Evolutionary conservation across 1,139 yeast genomes (phyloP).

Genomic region (Meyerozyma carpophila): DNA sequence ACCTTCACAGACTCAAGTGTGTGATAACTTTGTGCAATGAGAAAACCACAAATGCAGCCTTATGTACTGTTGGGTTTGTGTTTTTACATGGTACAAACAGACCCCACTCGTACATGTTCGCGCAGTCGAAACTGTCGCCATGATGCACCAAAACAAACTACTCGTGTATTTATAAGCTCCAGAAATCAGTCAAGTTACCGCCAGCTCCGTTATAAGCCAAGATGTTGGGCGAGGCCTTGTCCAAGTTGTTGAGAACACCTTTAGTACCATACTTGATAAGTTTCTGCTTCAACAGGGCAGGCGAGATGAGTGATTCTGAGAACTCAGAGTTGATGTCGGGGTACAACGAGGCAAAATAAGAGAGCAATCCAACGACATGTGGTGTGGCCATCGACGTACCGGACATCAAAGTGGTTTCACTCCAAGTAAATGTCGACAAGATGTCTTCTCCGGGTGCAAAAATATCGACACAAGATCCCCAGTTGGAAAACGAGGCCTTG

Average conservation of each 20-base stretch:
- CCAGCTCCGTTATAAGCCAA: constrained; percentile 24
- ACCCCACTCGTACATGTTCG: too few species aligned
- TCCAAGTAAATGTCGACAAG: constrained; percentile 35
- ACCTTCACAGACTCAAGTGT: too few species aligned
- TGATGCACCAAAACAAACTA: neutral
- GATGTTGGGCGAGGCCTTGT: constrained; percentile 16
- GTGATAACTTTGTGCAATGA: too few species aligned
- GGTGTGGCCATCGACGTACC: constrained; percentile 46
- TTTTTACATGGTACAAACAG: too few species aligned
- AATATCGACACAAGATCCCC: constrained; percentile 41
- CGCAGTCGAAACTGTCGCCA: too few species aligned
- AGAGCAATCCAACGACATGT: constrained; percentile 36
- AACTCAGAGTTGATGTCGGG: constrained; percentile 35
- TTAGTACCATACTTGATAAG: constrained; percentile 33
- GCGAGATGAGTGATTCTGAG: constrained; percentile 19
- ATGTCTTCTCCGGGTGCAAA: constrained; percentile 43
- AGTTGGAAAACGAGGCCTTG: constrained; percentile 39
- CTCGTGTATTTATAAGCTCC: constrained; percentile 7
- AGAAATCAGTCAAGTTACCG: constrained; percentile 17
- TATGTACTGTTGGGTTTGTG: too few species aligned
- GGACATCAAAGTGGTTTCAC: constrained; percentile 28
- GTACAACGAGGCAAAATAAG: constrained; percentile 37
- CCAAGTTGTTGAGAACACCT: constrained; percentile 22
- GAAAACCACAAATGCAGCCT: too few species aligned
- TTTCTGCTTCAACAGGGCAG: constrained; percentile 30